A percentile compares a stretch with the other conserved stretches of the same genome.
Conservation (phyloP, 805 yeast genomes). For the Wickerhamomyces bisporus region DNA sequence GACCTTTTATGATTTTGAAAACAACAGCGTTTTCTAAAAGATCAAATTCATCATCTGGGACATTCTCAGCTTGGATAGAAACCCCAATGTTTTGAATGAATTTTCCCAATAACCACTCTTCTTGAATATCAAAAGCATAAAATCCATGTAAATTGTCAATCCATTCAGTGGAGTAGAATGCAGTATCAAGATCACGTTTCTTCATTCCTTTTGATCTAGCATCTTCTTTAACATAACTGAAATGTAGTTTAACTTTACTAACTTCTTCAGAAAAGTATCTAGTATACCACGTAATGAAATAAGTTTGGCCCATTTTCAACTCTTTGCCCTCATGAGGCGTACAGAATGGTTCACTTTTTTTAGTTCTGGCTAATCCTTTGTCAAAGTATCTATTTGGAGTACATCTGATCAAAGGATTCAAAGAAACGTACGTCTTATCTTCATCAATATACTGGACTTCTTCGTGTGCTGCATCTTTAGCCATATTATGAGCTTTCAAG, state of each 20-base stretch:
- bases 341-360: constrained; percentile 75
- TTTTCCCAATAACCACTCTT: constrained; percentile 58
- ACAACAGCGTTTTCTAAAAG: constrained; percentile 46
- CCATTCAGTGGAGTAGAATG: constrained; percentile 76
- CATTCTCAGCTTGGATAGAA: constrained; percentile 67
- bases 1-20: constrained; percentile 36
- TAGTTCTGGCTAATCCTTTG: constrained; percentile 55
- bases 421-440: constrained; percentile 63
- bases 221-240: constrained; percentile 58
- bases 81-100: constrained; percentile 53
- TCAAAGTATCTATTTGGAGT: constrained; percentile 70
- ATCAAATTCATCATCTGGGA: constrained; percentile 62
- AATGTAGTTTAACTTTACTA: constrained; percentile 59
- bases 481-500: constrained; percentile 69
- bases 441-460: constrained; percentile 58
- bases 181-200: constrained; percentile 33
- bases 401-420: constrained; percentile 81
- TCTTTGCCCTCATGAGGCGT: constrained; percentile 62
- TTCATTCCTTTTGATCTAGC: constrained; percentile 53
- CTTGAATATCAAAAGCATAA: constrained; percentile 53
- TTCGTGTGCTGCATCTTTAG: constrained; percentile 48
- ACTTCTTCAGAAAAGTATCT: constrained; percentile 52
- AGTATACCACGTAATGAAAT: constrained; percentile 80
- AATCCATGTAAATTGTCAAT: constrained; percentile 54
- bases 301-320: constrained; percentile 55